These are phyloP conservation scores for Aspergillus sergii DNA, from an alignment of 2,329 filamentous ascomycete species.

Conservation along the genomic window DNA sequence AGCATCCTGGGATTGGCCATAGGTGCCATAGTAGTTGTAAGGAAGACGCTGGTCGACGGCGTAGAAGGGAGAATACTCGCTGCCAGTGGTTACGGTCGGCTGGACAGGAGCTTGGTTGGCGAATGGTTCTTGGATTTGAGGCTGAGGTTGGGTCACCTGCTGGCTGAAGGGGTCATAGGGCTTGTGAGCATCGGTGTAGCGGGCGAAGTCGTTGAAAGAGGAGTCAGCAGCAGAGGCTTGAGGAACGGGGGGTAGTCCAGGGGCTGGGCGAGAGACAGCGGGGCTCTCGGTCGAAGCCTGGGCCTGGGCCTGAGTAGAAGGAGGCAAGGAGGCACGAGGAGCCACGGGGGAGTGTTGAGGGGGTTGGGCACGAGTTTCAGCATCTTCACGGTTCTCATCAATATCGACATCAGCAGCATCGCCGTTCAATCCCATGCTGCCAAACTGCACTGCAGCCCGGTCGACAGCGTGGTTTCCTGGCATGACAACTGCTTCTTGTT, in stretches of 20 bases:
- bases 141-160: slow-evolving; percentile 64
- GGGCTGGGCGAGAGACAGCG: slow-evolving; percentile 61
- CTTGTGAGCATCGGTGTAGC: slow-evolving; percentile 68
- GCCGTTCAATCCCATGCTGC: slow-evolving; percentile 87
- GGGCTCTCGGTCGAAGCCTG: slow-evolving; percentile 39
- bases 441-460: slow-evolving; percentile 90
- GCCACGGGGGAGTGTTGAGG: slow-evolving; percentile 89
- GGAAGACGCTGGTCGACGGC: slow-evolving; percentile 74
- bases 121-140: slow-evolving; percentile 64
- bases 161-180: slow-evolving; percentile 85
- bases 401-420: slow-evolving; percentile 65
- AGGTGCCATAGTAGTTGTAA: slow-evolving; percentile 72
- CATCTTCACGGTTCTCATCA: slow-evolving; percentile 91
- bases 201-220: slow-evolving; percentile 54
- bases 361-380: slow-evolving; percentile 90
- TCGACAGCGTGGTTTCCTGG: slow-evolving; percentile 95
- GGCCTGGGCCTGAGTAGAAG: slow-evolving; percentile 49
- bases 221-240: slow-evolving; percentile 55
- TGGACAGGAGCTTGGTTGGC: slow-evolving; percentile 60
- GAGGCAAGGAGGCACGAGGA: slow-evolving; percentile 84
- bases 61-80: slow-evolving; percentile 86
- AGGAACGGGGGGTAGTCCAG: slow-evolving; percentile 63
- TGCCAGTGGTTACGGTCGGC: slow-evolving; percentile 58
- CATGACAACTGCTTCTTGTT: slow-evolving; percentile 98
- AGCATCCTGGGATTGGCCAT: slow-evolving; percentile 72